Conservation (phyloP, 2,329 filamentous ascomycete genomes). For the Fusarium sacchari region DNA sequence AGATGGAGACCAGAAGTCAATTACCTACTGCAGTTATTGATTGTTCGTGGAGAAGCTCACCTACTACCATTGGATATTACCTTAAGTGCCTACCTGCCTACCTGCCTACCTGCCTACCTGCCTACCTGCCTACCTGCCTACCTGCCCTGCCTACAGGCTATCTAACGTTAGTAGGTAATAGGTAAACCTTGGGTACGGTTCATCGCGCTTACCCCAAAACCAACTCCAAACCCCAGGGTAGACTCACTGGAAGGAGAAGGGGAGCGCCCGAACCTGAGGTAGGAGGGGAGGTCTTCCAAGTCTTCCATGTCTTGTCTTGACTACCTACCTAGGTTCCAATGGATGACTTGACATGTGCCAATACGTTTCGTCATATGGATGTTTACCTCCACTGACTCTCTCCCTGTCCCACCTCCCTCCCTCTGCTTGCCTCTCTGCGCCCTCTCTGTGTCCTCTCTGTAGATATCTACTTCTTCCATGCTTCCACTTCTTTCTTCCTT, state of each 20-base stretch:
- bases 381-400: neutral
- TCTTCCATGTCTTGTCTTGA: neutral
- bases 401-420: neutral
- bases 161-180: no score
- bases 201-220: neutral
- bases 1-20: neutral
- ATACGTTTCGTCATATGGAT: neutral
- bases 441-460: neutral
- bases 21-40: neutral
- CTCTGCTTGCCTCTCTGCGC: neutral
- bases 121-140: no score
- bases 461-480: neutral
- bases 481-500: neutral
- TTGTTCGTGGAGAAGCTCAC: neutral
- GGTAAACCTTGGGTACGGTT: neutral
- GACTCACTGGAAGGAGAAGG: neutral
- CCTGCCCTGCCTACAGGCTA: no score
- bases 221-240: neutral
- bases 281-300: neutral
- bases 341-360: constrained; percentile 17
- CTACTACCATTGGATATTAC: no score
- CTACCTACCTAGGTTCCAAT: no score
- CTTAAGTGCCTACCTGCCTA: no score
- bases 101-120: no score
- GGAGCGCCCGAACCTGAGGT: neutral